Conservation (phyloP, 148 eudicot genomes). For the Chenopodium quinoa region DNA sequence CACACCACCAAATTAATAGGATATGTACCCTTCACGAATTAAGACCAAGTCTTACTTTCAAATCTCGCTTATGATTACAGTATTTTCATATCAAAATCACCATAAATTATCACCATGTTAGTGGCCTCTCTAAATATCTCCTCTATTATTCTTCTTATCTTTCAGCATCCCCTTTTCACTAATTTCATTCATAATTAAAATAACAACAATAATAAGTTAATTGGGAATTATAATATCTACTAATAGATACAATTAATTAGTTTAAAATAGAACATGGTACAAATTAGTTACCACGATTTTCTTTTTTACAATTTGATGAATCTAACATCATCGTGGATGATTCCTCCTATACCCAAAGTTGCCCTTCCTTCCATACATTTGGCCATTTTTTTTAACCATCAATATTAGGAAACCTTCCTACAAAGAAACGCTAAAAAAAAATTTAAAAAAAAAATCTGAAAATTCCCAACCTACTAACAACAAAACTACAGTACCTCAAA, state of each 20-base stretch:
- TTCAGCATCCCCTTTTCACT: background rate
- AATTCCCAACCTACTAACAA: background rate
- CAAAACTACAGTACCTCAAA: background rate
- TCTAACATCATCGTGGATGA: constrained; percentile 7
- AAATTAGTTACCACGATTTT: constrained; percentile 9
- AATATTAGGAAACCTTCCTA: constrained; percentile 13
- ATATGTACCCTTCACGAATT: background rate
- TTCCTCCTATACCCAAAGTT: constrained; percentile 11
- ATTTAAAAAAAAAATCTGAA: background rate
- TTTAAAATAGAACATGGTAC: background rate
- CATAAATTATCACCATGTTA: background rate
- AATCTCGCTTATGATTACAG: background rate
- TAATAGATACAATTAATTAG: background rate
- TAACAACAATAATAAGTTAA: too few species aligned
- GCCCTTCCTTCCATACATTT: background rate
- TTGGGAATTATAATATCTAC: background rate
- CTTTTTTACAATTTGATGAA: constrained; percentile 6
- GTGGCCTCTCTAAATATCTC: constrained; percentile 2
- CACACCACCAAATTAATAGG: background rate
- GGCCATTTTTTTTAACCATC: background rate
- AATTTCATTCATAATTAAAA: too few species aligned
- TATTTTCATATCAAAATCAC: background rate
- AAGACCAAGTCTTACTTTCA: background rate
- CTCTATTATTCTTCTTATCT: background rate
- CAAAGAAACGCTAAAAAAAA: background rate